Evolutionary conservation across 2,329 filamentous ascomycete species (phyloP), one percentile per base, ranked within the genome.

Genomic region (Mollisia scopiformis): DNA sequence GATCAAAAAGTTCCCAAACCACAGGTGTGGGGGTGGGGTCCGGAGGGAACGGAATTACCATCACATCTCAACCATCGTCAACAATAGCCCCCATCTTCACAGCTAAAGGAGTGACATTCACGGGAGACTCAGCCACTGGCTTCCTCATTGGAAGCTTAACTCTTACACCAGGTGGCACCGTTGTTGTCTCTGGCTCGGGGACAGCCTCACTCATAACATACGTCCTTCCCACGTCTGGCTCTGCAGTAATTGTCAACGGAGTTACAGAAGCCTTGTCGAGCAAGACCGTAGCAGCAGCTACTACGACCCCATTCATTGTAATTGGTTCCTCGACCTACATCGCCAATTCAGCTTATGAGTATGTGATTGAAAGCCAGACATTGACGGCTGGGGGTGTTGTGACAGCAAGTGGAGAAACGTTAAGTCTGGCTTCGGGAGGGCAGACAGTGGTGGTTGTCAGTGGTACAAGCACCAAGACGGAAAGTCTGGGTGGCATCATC

Each of bases 111-210:
- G 23, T 51, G 1, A 59, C 55, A 11, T 55, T 46, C 7, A 64
- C 63, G 1, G 43, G 37, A 11, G 62, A 61, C 14, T 64, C 65
- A 6, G 57, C 33, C 2, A 47, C 58, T 2, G 50, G 11, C 2
- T 50, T 66, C 16, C 35, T 62, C 4, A 56, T 67, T 11, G 63
- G 58, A 14, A 46, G 35, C 11, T 58, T 57, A 27, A 66, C 63
- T 0, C 57, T 67, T 4, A 64, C 57, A 14, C 50, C 53, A 1
- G 65, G 63, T 0, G 64, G 61, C n/a, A 43, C 39, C 16, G 39
- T 43, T n/a, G 16, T 43, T n/a, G 16, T 43, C 19, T 43, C 39
- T 43, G 39, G 39, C 39, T 43, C 39, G 7, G 39, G 39, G 6
- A 43, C 39, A 6, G 14, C 39, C 6, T n/a, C 39, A 43, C 16